phyloP scores from a whole-genome alignment of 2,329 filamentous ascomycete species.

The Xylaria sp. region DNA sequence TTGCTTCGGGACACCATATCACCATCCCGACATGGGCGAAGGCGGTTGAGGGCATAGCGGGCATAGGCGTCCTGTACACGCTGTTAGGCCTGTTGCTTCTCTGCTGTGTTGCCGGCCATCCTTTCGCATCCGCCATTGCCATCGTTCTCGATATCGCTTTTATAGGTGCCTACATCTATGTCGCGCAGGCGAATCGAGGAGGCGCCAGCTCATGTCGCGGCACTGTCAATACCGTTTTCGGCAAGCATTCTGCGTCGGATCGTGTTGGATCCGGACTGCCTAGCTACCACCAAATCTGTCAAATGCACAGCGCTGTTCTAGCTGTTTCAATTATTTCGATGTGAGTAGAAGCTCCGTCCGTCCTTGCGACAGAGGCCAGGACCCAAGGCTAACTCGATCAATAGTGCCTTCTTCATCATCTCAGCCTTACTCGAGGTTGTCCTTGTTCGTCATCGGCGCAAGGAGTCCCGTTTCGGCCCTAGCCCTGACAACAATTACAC shows the following conservation, averaged over 20 bases:
- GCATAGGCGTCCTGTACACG: constrained; percentile 79
- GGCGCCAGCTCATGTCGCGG: constrained; percentile 73
- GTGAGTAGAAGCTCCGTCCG: constrained; percentile 57
- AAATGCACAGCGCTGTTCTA: constrained; percentile 79
- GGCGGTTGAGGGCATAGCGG: constrained; percentile 82
- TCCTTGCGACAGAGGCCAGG: neutral
- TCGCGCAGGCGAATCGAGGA: constrained; percentile 78
- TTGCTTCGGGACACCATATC: constrained; percentile 72
- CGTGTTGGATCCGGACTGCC: constrained; percentile 62
- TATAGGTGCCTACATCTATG: constrained; percentile 80
- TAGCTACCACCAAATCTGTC: constrained; percentile 69
- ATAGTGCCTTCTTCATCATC: constrained; percentile 77
- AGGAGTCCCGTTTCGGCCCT: constrained; percentile 56
- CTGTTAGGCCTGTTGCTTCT: constrained; percentile 78
- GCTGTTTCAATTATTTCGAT: constrained; percentile 82
- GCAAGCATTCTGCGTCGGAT: constrained; percentile 66
- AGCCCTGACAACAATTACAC: constrained; percentile 56
- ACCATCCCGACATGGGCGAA: constrained; percentile 72
- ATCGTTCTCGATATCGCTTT: constrained; percentile 83
- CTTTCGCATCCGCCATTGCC: constrained; percentile 77
- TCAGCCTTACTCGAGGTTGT: constrained; percentile 76
- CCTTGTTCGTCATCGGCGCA: constrained; percentile 75
- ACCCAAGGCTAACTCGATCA: constrained; percentile 15
- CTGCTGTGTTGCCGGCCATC: constrained; percentile 80
- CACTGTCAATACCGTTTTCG: constrained; percentile 74